Percentiles rank a stretch among this genome's conserved stretches.
phyloP scores from a whole-genome alignment of 805 yeast species.

The Brettanomyces nanus region DNA sequence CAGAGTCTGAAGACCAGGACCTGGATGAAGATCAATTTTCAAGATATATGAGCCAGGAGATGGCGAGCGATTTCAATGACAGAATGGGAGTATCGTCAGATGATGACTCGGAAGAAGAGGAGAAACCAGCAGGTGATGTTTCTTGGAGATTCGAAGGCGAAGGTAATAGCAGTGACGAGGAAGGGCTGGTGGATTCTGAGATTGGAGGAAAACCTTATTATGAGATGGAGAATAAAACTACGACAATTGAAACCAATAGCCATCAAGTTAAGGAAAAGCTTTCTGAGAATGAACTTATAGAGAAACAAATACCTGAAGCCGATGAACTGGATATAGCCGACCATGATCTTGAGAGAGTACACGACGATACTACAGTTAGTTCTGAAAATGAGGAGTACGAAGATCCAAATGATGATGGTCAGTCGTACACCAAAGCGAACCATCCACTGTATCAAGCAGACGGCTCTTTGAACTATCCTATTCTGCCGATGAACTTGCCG shows the following conservation, averaged over 20 bases:
- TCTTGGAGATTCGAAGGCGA: slow-evolving; percentile 1
- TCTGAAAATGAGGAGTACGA: slow-evolving; percentile 54
- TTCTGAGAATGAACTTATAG: slow-evolving; percentile 39
- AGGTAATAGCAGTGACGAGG: slow-evolving; percentile 10
- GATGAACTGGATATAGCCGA: slow-evolving; percentile 32
- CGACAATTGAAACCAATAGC: slow-evolving; percentile 53
- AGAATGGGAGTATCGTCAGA: slow-evolving; percentile 47
- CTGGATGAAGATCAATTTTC: slow-evolving; percentile 46
- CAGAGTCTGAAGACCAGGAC: slow-evolving; percentile 18
- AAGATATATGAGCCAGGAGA: slow-evolving; percentile 70
- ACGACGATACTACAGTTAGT: slow-evolving; percentile 17
- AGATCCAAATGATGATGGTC: slow-evolving; percentile 79
- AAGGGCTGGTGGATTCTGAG: not conserved
- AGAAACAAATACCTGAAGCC: slow-evolving; percentile 37
- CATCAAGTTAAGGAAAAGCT: not conserved
- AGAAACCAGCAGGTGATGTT: not conserved
- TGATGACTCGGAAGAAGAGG: slow-evolving; percentile 45
- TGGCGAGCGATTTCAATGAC: slow-evolving; percentile 44
- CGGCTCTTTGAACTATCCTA: slow-evolving; percentile 22
- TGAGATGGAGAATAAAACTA: slow-evolving; percentile 23
- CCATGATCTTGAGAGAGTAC: slow-evolving; percentile 58
- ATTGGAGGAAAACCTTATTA: slow-evolving; percentile 28
- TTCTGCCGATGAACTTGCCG: slow-evolving; percentile 9
- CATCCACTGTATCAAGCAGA: slow-evolving; percentile 53
- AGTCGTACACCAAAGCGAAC: slow-evolving; percentile 54